Evolutionary conservation across 768 basidiomycete genomes (phyloP), one percentile per base, ranked within the genome.

Genomic region (Inosperma sp.): DNA sequence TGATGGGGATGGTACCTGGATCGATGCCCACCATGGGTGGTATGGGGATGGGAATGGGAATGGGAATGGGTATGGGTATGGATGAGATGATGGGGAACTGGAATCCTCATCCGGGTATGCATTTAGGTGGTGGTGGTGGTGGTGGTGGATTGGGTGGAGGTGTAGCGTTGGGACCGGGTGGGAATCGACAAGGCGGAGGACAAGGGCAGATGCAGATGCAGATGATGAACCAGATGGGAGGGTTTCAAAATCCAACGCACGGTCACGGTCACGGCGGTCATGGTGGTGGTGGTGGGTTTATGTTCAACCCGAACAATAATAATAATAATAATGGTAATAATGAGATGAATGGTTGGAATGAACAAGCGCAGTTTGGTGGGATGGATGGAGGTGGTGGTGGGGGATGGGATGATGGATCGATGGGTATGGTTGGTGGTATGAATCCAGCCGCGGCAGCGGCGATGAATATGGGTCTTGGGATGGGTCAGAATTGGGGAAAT

Each of bases 121-220:
- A 69, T 60, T 65, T 62, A 43, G 70, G 68, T 8, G 70, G 68
- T 36, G 72, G 78, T 69, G 70, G 70, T 29, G 72, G 75, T 68
- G 68, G 66, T 42, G 59, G 71, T 4, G 74, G 72, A 7, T 79
- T 79, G 71, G 68, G 45, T 25, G 48, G 48, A 23, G 34, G 42
- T 31, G 46, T 36, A 6, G 30, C 39, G 26, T 22, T 45, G 25
- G 23, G 41, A 30, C 41, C 42, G 39, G 46, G 35, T 51, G 43
- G 53, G 49, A 14, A 52, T 48, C 29, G 61, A 51, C 5, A 53
- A 53, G 30, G n/a, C n/a, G 54, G 55, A 10, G 51, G 52, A 14
- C 48, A 48, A 33, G 51, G 52, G n/a, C n/a, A n/a, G 23, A 58
- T 61, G 51, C 49, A 50, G 2, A 59, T 63, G 58, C 57, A 62